Evolutionary conservation across 139 green algal species (phyloP).

Genomic region (Volvox africanus): DNA sequence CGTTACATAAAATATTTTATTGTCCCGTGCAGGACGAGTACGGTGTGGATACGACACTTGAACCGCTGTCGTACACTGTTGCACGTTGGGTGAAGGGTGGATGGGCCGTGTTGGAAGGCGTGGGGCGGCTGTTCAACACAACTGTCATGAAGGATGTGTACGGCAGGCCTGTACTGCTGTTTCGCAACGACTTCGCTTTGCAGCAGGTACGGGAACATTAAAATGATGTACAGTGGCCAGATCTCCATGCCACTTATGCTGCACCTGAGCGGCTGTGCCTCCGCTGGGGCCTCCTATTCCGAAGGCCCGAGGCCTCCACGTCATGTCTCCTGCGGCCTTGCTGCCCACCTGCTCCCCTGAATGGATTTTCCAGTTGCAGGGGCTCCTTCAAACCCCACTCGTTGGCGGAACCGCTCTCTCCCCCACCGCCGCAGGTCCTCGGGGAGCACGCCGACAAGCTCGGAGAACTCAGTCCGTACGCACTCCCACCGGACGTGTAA

Average conservation of each 20-base stretch:
- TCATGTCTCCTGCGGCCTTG: no score
- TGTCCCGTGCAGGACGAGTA: constrained; percentile 73
- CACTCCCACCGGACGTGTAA: constrained; percentile 65
- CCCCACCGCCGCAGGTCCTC: constrained; percentile 49
- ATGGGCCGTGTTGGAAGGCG: constrained; percentile 71
- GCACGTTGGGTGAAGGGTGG: constrained; percentile 70
- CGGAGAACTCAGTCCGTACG: constrained; percentile 61
- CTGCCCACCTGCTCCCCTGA: not conserved
- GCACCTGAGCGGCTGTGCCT: not conserved
- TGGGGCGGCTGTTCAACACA: constrained; percentile 83
- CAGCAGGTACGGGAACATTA: constrained; percentile 54
- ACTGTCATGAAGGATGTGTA: constrained; percentile 78
- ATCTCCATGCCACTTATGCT: no score
- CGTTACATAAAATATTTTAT: no score
- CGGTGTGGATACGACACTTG: constrained; percentile 79
- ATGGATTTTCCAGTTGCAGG: no score
- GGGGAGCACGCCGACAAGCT: constrained; percentile 59
- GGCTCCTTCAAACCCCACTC: no score
- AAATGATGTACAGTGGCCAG: not conserved
- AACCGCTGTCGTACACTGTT: constrained; percentile 74
- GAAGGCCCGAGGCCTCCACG: no score
- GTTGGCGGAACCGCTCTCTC: no score
- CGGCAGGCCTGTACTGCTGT: constrained; percentile 80
- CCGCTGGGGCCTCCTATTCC: not conserved
- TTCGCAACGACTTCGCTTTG: constrained; percentile 82